Conservation (phyloP, 345 rosid genomes). For the Pseudoturritis turrita region DNA sequence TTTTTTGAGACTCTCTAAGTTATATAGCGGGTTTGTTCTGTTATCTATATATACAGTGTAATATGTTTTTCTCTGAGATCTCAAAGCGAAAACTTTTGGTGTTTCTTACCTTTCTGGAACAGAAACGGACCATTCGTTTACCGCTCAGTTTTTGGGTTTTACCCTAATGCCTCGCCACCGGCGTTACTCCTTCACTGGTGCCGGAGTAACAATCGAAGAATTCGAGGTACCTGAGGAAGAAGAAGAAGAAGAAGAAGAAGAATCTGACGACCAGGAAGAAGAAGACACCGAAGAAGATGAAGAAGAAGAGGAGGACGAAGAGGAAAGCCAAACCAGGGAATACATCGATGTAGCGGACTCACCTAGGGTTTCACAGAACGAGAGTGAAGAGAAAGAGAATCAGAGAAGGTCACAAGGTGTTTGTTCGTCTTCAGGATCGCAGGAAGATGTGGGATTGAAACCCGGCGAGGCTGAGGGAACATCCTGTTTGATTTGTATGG, state of each 20-base stretch:
- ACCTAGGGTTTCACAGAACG: constrained; percentile 29
- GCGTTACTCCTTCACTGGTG: not conserved
- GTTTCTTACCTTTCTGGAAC: not conserved
- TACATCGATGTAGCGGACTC: constrained; percentile 22
- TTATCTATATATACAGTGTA: not conserved
- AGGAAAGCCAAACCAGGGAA: constrained; percentile 30
- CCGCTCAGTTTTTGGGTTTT: not conserved
- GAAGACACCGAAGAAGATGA: constrained; percentile 13
- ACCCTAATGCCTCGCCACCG: constrained; percentile 26
- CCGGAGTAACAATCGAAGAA: not conserved
- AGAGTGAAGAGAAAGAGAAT: constrained; percentile 32
- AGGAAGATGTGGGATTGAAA: constrained; percentile 41
- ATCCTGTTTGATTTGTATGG: constrained; percentile 79
- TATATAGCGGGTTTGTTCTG: not conserved
- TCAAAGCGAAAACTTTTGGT: not conserved
- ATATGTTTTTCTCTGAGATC: not conserved
- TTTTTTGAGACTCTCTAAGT: not conserved
- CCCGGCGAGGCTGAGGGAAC: constrained; percentile 55
- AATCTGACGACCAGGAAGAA: not conserved
- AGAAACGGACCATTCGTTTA: not conserved
- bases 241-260: not conserved
- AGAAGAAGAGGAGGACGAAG: not conserved
- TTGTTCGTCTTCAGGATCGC: constrained; percentile 38
- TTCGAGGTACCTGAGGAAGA: not conserved
- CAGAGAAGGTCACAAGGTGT: constrained; percentile 27